Percentiles rank a stretch among this genome's conserved stretches.
phyloP scores from a whole-genome alignment of 805 yeast genomes.

The Nakazawaea wickerhamii region DNA sequence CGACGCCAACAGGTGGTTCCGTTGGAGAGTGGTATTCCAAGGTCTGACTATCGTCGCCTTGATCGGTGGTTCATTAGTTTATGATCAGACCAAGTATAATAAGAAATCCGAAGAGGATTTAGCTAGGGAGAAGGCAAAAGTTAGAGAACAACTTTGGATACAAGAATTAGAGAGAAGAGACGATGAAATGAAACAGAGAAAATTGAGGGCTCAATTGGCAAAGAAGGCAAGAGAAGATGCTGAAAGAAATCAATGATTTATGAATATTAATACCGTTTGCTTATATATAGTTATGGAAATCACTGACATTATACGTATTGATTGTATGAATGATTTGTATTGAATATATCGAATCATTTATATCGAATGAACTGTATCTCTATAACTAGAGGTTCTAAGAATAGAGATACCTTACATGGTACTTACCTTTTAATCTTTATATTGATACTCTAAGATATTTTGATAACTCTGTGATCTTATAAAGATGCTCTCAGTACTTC shows the following conservation, averaged over 20 bases:
- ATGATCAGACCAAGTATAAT: constrained; percentile 45
- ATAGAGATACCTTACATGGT: too few relatives aligned
- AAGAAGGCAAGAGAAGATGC: constrained; percentile 37
- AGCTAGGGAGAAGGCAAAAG: constrained; percentile 71
- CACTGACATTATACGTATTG: background rate
- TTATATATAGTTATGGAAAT: constrained; percentile 1
- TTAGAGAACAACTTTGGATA: constrained; percentile 84
- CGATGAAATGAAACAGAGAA: constrained; percentile 60
- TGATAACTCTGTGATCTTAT: too few relatives aligned
- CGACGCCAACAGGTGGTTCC: constrained; percentile 80
- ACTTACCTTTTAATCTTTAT: too few relatives aligned
- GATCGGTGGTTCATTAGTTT: constrained; percentile 71
- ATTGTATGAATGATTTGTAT: background rate
- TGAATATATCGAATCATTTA: too few relatives aligned
- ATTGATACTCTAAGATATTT: too few relatives aligned
- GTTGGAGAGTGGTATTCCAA: constrained; percentile 87
- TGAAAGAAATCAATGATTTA: constrained; percentile 14
- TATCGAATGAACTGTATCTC: too few relatives aligned
- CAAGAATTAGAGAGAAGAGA: constrained; percentile 88
- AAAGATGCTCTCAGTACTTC: too few relatives aligned
- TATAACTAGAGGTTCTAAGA: too few relatives aligned
- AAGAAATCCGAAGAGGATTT: constrained; percentile 55
- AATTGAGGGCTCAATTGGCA: constrained; percentile 59
- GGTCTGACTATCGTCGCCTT: constrained; percentile 78
- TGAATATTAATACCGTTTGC: too few relatives aligned